phyloP scores from a whole-genome alignment of 1,139 yeast species.

The Sugiyamaella pinicola region DNA sequence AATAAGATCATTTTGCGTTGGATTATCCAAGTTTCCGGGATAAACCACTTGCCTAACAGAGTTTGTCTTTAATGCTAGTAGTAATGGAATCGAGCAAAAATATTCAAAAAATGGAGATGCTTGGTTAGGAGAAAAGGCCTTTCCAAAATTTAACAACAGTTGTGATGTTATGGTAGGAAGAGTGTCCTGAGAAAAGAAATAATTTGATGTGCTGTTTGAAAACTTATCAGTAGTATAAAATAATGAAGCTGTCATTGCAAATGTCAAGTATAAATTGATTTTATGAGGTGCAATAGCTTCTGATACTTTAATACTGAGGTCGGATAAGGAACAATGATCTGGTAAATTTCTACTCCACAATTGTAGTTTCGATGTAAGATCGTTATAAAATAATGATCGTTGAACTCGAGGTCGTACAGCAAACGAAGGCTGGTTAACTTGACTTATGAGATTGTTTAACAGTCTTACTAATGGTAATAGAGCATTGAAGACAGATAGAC shows the following conservation, averaged over 20 bases:
- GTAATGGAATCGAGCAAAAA: slow-evolving; percentile 18
- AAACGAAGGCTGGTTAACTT: slow-evolving; percentile 23
- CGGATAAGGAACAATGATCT: slow-evolving; percentile 22
- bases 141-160: slow-evolving; percentile 17
- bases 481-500: slow-evolving; percentile 27
- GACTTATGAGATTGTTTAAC: slow-evolving; percentile 22
- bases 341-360: slow-evolving; percentile 26
- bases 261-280: slow-evolving; percentile 20
- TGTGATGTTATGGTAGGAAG: slow-evolving; percentile 21
- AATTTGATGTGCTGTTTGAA: slow-evolving; percentile 6
- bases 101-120: slow-evolving; percentile 24
- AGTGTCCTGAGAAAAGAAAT: slow-evolving; percentile 20
- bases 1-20: slow-evolving; percentile 3
- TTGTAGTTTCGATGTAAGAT: slow-evolving; percentile 21
- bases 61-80: slow-evolving; percentile 17
- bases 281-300: slow-evolving; percentile 22
- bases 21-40: neutral
- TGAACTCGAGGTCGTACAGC: slow-evolving; percentile 21
- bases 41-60: slow-evolving; percentile 7
- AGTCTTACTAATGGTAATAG: slow-evolving; percentile 23
- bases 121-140: slow-evolving; percentile 14
- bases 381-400: slow-evolving; percentile 24
- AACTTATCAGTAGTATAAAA: slow-evolving; percentile 20
- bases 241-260: slow-evolving; percentile 20
- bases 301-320: slow-evolving; percentile 13